phyloP scores from a whole-genome alignment of 2,329 filamentous ascomycete genomes.

The Alternaria rosae region DNA sequence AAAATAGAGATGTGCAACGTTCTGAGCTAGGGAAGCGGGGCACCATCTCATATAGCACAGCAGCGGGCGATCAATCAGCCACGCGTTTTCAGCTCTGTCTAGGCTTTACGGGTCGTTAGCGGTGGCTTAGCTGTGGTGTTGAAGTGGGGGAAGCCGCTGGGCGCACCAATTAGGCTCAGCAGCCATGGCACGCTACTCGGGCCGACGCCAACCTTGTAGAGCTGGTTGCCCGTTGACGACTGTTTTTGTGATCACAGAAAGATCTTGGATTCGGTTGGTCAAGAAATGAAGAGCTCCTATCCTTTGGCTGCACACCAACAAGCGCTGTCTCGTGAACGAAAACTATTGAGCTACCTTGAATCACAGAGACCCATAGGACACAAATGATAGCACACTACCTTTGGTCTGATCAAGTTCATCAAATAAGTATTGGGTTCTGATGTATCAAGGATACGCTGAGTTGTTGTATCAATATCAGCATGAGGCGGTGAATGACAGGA shows the following conservation, averaged over 20 bases:
- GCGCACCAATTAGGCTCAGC: constrained; percentile 17
- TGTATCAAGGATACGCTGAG: not conserved
- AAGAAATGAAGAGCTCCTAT: not conserved
- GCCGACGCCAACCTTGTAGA: not conserved
- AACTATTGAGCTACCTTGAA: not conserved
- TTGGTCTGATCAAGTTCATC: not conserved
- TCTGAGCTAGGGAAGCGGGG: not conserved
- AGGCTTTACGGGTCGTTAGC: constrained; percentile 9
- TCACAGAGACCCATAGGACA: not conserved
- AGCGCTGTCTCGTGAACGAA: not conserved
- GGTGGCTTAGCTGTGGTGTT: constrained; percentile 23
- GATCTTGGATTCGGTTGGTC: not conserved
- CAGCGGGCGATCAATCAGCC: not conserved
- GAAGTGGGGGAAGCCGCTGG: constrained; percentile 13
- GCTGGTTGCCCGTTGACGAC: not conserved
- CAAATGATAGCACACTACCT: not conserved
- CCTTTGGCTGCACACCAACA: not conserved
- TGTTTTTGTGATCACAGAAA: not conserved
- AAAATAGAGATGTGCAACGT: not conserved
- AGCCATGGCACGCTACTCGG: constrained; percentile 11
- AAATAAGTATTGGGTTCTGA: not conserved
- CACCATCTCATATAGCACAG: constrained; percentile 1
- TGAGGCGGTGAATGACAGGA: not conserved
- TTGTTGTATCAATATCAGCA: not conserved
- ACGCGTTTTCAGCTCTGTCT: constrained; percentile 15